Percentiles rank a stretch among this genome's conserved stretches.
These are phyloP conservation scores for Pseudozyma tsukubaensis DNA, from an alignment of 1,284 basidiomycete species.

Conservation along the genomic window DNA sequence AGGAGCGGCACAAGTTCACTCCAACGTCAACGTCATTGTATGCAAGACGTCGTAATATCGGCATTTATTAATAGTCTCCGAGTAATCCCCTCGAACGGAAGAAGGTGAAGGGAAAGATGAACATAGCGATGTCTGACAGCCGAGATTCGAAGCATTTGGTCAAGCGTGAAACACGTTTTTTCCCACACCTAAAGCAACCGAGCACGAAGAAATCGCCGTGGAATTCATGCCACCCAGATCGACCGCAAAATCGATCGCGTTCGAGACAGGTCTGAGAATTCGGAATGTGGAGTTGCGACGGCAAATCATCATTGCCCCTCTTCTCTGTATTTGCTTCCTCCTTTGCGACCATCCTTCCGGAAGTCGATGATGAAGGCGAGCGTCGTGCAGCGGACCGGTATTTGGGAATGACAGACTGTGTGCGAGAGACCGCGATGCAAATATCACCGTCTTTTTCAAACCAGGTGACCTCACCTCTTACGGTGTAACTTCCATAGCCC, in stretches of 20 bases:
- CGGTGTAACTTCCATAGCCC: no score
- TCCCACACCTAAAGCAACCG: not conserved
- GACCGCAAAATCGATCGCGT: not conserved
- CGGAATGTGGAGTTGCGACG: not conserved
- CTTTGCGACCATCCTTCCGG: no score
- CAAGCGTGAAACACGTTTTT: slow-evolving; percentile 1
- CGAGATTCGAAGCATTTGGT: not conserved
- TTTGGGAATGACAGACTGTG: no score
- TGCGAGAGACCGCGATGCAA: no score
- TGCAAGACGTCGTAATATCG: no score
- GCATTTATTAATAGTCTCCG: no score
- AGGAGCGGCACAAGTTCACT: no score
- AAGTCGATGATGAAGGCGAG: no score
- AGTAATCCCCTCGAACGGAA: not conserved
- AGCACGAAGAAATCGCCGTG: not conserved
- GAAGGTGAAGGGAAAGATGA: not conserved
- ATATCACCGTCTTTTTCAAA: no score
- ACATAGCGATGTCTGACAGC: slow-evolving; percentile 32
- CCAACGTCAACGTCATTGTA: no score
- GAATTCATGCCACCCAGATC: not conserved
- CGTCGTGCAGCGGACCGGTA: no score
- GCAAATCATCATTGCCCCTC: not conserved
- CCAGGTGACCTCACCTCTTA: no score
- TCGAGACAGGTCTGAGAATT: not conserved
- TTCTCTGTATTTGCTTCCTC: not conserved